Evolutionary conservation across 257 asterid species (phyloP), one percentile per base, ranked within the genome.

Genomic region (Echites panduratus): DNA sequence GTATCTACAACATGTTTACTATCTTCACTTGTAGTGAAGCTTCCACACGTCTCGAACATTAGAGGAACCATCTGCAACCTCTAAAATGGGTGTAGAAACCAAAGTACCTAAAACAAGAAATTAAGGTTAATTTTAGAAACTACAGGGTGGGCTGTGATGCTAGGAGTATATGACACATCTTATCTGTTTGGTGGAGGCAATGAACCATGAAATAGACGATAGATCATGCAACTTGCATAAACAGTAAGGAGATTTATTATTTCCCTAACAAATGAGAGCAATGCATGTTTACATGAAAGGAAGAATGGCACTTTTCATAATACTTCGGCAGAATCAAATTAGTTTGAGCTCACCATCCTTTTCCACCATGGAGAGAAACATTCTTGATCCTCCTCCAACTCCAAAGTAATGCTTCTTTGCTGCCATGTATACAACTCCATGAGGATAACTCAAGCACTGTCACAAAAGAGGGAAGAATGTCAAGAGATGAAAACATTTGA

Each of bases 381-480:
- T 84, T 82, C 97, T 85, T 13, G 99, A 89, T 78, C 99, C 99
- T 73, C 99, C 99, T 56, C 99, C 99, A 0, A 95, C 99, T 74
- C 99, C 99, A 71, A 95, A 92, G 78, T 95, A 95, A 79, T 92
- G 71, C 73, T 95, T 95, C 88, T 92, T 95, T 75, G 98, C 99
- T 54, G 99, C 97, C 96, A 95, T 80, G 77, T 95, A 95, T 58
- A 92, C 94, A 38, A 88, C 86, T 73, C 98, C 99, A 56, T 72
- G 56, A 59, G 90, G 87, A 66, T 77, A 64, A 73, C 82, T 56
- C 75, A 88, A 71, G 80, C 98, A 86, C 99, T 94, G 85, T 10
- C 17, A 50, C 75, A 50, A 70, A 74, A 59, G 38, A 53, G 48
- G 29, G 50, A 62, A 49, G 57, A 48, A 70, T 2, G 32, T 47